Evolutionary conservation across 148 eudicot species (phyloP).

Genomic region (Amaranthus cruentus): DNA sequence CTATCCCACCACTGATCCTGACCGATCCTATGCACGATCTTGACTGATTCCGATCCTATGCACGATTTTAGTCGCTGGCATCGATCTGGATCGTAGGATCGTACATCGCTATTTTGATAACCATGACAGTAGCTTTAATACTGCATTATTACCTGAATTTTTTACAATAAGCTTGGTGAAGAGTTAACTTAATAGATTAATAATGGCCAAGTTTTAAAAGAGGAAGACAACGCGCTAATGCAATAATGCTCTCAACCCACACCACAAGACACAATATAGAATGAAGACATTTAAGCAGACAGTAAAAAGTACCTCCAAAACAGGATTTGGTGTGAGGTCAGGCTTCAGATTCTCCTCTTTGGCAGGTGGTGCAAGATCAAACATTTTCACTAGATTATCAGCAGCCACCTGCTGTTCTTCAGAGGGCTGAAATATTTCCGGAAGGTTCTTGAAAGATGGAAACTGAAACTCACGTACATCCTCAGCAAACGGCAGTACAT

Average conservation of each 20-base stretch:
- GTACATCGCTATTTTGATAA: too few relatives aligned
- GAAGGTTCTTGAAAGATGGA: constrained; percentile 81
- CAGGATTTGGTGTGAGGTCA: constrained; percentile 88
- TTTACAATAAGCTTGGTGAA: neutral
- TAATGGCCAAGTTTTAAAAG: neutral
- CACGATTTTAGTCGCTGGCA: too few relatives aligned
- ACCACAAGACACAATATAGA: neutral
- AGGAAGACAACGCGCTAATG: neutral
- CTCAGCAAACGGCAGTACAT: constrained; percentile 91
- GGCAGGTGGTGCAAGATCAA: constrained; percentile 80
- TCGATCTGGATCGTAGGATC: too few relatives aligned
- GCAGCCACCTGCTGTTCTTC: constrained; percentile 80
- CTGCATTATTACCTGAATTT: too few relatives aligned
- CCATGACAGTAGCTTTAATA: too few relatives aligned
- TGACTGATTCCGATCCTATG: too few relatives aligned
- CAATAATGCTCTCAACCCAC: neutral
- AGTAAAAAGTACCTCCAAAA: constrained; percentile 61
- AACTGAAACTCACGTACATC: constrained; percentile 96
- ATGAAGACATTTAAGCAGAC: neutral
- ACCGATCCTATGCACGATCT: too few relatives aligned
- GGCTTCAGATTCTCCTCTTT: constrained; percentile 73
- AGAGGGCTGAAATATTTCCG: constrained; percentile 68
- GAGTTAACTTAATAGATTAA: neutral
- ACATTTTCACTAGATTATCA: constrained; percentile 81
- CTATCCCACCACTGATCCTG: too few relatives aligned